Base-by-base conservation (phyloP, 139 green algal species). In the Gonium pectorale region DNA sequence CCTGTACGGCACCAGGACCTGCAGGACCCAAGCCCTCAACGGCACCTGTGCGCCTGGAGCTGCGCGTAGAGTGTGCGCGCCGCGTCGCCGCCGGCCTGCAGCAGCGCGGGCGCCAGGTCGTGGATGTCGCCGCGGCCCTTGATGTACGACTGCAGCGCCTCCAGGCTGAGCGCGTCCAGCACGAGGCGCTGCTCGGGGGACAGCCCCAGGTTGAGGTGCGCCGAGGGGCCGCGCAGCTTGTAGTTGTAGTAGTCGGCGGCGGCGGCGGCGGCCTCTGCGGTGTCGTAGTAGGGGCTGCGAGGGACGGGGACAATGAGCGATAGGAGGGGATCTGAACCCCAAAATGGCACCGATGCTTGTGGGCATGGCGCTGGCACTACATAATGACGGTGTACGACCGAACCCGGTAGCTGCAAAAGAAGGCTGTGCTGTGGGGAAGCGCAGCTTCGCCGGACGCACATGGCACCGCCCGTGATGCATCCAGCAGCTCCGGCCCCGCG, bases 231-330 rank as follows among this genome's bases (percentile, higher is more conserved):
- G 43, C 75, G 75, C 33, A 82, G 59, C 41, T 82, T 82, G 60
- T 82, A 82, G 41, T 82, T 82, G 56, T 82, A 82, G 56, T 72
- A 82, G 75, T 82, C 75, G 6, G 75, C 75, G 17, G 75, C 75
- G 13, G 75, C 75, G 27, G 75, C 75, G 0, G 75, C 75, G 5
- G 59, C 59, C 43, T 82, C 75, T 2, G 75, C 40, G 27, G 75
- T 82, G 75, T 82, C 75, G 75, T 82, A 82, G 75, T 82, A 82
- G 11, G 75, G 75, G 31, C 75, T 82, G 75, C 31, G 31, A 17
- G 19, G 29, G 22, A 35, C 6, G 15, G 56, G 24, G 22, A n/a
- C 56, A n/a, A 64, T 64, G n/a, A n/a, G n/a, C n/a, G n/a, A n/a
- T n/a, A n/a, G n/a, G n/a, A n/a, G n/a, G n/a, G n/a, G n/a, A n/a